A percentile compares a stretch with the other conserved stretches of the same genome.
Evolutionary conservation across 257 asterid species (phyloP).

Genomic region (Striga asiatica): DNA sequence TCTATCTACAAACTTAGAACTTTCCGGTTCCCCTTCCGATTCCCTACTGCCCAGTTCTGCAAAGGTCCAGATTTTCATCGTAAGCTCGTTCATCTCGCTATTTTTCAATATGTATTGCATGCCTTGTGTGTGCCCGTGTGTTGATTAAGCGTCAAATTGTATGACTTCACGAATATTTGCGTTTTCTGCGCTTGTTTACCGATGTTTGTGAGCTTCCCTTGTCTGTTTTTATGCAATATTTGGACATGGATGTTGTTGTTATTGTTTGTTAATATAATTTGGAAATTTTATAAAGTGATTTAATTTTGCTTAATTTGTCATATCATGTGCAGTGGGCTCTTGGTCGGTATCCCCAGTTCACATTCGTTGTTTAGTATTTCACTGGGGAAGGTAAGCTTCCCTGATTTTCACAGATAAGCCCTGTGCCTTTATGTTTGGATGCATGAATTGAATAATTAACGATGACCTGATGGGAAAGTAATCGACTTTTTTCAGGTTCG

Average conservation of each 20-base stretch:
- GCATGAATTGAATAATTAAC: background rate
- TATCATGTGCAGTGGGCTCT: conserved; percentile 2
- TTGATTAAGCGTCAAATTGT: too few relatives aligned
- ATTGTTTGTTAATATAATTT: background rate
- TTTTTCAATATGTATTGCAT: background rate
- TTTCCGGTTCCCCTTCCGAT: conserved; percentile 3
- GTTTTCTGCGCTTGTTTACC: background rate
- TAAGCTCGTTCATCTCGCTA: conserved; percentile 10
- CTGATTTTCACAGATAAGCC: conserved; percentile 5
- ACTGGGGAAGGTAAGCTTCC: background rate
- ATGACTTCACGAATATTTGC: too few relatives aligned
- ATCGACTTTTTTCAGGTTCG: conserved; percentile 4
- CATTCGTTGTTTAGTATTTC: background rate
- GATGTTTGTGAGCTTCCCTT: background rate
- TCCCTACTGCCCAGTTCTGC: background rate
- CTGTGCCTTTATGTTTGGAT: background rate
- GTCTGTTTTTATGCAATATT: background rate
- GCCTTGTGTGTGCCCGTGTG: background rate
- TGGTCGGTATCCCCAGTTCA: conserved; percentile 4
- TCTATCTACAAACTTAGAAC: conserved; percentile 16
- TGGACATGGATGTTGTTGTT: background rate
- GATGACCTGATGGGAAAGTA: background rate
- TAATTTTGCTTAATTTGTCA: background rate
- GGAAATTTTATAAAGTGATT: background rate
- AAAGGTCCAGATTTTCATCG: conserved; percentile 13